These are phyloP conservation scores for Emergomyces pasteurianus DNA, from an alignment of 2,329 filamentous ascomycete genomes.

Conservation along the genomic window DNA sequence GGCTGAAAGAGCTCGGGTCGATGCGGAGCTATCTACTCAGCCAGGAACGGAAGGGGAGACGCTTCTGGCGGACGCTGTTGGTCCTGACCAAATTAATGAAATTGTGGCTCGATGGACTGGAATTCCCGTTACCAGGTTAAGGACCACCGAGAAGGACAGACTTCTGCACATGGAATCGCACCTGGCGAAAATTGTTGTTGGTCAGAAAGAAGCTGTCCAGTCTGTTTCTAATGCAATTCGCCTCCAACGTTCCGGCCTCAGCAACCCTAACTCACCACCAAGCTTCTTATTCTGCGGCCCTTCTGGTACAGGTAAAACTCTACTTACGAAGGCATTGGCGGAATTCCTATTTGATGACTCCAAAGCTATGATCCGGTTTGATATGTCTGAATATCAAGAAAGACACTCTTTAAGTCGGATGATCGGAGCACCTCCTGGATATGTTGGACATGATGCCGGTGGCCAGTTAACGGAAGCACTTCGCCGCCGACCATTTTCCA, in stretches of 20 bases:
- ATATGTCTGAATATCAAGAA: conserved; percentile 99
- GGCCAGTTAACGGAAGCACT: conserved; percentile 93
- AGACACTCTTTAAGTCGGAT: conserved; percentile 89
- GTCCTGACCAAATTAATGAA: conserved; percentile 96
- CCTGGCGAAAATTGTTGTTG: conserved; percentile 73
- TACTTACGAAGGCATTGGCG: conserved; percentile 90
- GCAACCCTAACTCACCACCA: conserved; percentile 91
- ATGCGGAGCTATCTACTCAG: conserved; percentile 49
- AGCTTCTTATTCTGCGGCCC: conserved; percentile 99
- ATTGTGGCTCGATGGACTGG: conserved; percentile 98
- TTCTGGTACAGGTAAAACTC: conserved; percentile 93
- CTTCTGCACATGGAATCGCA: conserved; percentile 92
- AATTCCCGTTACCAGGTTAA: conserved; percentile 87
- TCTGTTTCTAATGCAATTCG: conserved; percentile 94
- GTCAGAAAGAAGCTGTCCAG: conserved; percentile 84
- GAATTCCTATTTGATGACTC: conserved; percentile 97
- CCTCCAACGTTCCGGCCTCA: conserved; percentile 83
- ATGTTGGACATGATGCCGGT: conserved; percentile 91
- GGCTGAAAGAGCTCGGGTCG: conserved; percentile 63
- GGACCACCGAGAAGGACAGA: conserved; percentile 95
- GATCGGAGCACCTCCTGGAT: conserved; percentile 95
- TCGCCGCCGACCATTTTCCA: conserved; percentile 90
- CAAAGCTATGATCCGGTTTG: conserved; percentile 96
- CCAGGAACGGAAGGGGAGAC: conserved; percentile 55
- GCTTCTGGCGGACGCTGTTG: conserved; percentile 85